phyloP scores from a whole-genome alignment of 1,139 yeast genomes.

The Yamadazyma pseudoaaseri region DNA sequence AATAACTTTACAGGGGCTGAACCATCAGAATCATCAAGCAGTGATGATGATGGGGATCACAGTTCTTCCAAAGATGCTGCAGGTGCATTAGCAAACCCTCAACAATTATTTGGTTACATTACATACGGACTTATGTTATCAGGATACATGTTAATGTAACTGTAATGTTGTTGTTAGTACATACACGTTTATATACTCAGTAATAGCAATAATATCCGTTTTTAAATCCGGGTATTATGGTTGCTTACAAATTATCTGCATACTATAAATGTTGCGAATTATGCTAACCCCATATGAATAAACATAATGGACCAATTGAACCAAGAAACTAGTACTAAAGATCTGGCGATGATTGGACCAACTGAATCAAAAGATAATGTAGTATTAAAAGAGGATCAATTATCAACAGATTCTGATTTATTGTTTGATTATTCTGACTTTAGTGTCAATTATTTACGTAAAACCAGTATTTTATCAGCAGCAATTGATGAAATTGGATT shows the following conservation, averaged over 20 bases:
- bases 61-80: constrained; percentile 5
- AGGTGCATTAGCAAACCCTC: constrained; percentile 1
- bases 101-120: constrained; percentile 1
- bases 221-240: no score
- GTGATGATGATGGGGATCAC: constrained; percentile 5
- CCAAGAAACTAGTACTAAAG: no score
- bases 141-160: background rate
- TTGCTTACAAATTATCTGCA: no score
- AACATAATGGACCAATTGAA: no score
- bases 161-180: no score
- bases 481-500: constrained; percentile 44
- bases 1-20: constrained; percentile 7
- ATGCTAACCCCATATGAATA: no score
- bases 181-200: no score
- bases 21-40: constrained; percentile 2
- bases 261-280: background rate
- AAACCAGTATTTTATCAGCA: constrained; percentile 30
- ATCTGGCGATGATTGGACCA: no score
- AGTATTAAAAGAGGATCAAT: constrained; percentile 1
- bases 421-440: constrained; percentile 13
- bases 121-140: constrained; percentile 7
- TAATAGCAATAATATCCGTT: no score
- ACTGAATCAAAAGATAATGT: constrained; percentile 1
- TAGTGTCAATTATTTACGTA: constrained; percentile 26
- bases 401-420: constrained; percentile 6